Conservation (phyloP, 208 protist species). For the Leishmania mexicana region DNA sequence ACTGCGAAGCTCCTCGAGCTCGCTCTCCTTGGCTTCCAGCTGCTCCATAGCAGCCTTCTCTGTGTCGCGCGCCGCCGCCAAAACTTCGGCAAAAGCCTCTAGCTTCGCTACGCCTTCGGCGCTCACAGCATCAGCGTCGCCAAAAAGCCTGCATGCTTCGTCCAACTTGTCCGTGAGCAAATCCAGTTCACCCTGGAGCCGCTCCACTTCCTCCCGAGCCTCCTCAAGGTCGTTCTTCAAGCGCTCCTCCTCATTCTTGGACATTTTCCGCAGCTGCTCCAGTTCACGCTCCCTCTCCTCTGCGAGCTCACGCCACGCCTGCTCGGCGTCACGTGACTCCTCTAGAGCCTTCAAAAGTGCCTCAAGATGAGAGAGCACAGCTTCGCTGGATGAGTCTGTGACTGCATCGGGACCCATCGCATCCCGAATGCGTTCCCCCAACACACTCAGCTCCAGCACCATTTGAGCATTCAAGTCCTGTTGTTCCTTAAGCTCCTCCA, state of each 20-base stretch:
- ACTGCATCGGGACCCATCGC: slow-evolving; percentile 12
- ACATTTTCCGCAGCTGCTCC: slow-evolving; percentile 17
- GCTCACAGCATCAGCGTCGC: slow-evolving; percentile 29
- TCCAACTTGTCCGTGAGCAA: slow-evolving; percentile 42
- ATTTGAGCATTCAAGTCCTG: slow-evolving; percentile 28
- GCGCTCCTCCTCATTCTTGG: slow-evolving; percentile 26
- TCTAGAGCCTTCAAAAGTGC: slow-evolving; percentile 36
- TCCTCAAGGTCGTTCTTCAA: slow-evolving; percentile 34
- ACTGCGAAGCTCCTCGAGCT: slow-evolving; percentile 28
- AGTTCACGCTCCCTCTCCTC: slow-evolving; percentile 27
- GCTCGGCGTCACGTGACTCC: slow-evolving; percentile 12
- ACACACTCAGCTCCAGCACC: slow-evolving; percentile 16
- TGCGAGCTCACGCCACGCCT: slow-evolving; percentile 9
- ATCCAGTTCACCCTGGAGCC: slow-evolving; percentile 41
- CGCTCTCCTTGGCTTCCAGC: slow-evolving; percentile 36
- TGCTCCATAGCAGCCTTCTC: slow-evolving; percentile 33
- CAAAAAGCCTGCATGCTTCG: slow-evolving; percentile 35
- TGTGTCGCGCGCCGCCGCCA: slow-evolving; percentile 24
- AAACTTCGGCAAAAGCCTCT: slow-evolving; percentile 34
- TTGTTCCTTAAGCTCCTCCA: slow-evolving; percentile 40
- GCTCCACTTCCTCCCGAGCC: slow-evolving; percentile 22
- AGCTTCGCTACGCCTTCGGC: slow-evolving; percentile 36
- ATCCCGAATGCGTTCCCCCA: slow-evolving; percentile 33
- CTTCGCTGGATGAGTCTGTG: slow-evolving; percentile 7
- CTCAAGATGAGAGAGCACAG: slow-evolving; percentile 38